Percentiles rank a stretch among this genome's conserved stretches.
phyloP scores from a whole-genome alignment of 768 basidiomycete species.

The Russula vinacea region DNA sequence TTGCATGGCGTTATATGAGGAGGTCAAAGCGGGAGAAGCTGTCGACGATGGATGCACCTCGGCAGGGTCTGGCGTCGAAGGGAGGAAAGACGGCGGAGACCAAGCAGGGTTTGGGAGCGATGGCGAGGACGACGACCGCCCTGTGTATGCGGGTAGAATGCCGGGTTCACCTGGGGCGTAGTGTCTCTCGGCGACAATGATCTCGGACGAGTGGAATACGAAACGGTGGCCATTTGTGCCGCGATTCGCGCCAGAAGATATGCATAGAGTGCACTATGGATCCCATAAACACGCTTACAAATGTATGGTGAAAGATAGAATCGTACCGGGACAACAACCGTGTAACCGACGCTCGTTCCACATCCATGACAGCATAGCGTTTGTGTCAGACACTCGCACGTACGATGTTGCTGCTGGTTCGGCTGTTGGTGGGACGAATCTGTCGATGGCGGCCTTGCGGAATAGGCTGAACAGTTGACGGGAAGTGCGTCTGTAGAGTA shows the following conservation, averaged over 20 bases:
- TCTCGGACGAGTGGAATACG: slow-evolving; percentile 77
- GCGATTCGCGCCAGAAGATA: slow-evolving; percentile 64
- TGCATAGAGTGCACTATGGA: slow-evolving; percentile 64
- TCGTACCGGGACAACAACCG: slow-evolving; percentile 69
- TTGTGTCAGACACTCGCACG: slow-evolving; percentile 84
- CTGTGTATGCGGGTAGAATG: slow-evolving; percentile 25
- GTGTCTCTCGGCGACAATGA: slow-evolving; percentile 58
- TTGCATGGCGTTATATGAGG: slow-evolving; percentile 17
- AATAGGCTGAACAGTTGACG: slow-evolving; percentile 67
- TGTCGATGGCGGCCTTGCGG: slow-evolving; percentile 39
- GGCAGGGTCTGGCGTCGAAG: slow-evolving; percentile 34
- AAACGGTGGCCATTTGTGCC: slow-evolving; percentile 83
- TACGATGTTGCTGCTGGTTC: slow-evolving; percentile 41
- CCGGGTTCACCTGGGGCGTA: slow-evolving; percentile 64
- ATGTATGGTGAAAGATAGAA: slow-evolving; percentile 9
- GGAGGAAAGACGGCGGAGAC: slow-evolving; percentile 22
- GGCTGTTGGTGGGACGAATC: slow-evolving; percentile 35
- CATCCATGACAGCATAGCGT: slow-evolving; percentile 78
- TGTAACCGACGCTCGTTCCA: slow-evolving; percentile 70
- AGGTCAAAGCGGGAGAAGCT: slow-evolving; percentile 5
- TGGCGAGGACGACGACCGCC: slow-evolving; percentile 20
- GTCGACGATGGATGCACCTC: slow-evolving; percentile 19
- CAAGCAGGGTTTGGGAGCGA: slow-evolving; percentile 21
- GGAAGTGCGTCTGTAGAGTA: slow-evolving; percentile 82
- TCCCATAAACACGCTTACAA: slow-evolving; percentile 25